Base-by-base conservation (phyloP, 2,329 filamentous ascomycete genomes). In the Colletotrichum theobromicola region DNA sequence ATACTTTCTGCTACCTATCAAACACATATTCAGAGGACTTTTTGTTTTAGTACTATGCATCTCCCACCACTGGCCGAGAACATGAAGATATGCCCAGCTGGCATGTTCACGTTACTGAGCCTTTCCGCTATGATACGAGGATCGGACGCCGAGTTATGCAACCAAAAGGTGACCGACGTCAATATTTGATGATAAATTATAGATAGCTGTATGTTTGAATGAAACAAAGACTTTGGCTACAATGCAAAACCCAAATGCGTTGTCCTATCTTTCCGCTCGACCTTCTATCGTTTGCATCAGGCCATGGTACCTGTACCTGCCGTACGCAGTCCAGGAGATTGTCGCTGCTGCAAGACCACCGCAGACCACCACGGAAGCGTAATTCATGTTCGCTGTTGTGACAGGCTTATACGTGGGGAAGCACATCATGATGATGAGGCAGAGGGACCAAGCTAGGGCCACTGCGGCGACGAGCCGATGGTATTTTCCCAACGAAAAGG, bases 401-500 rank as follows among this genome's bases (percentile, higher is more conserved):
- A 75, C 50, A 65, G 42, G 32, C 72, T 70, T 75, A 37, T 75
- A 21, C 18, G 18, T 21, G 7, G 42, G 42, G 42, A 46, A 46
- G 42, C 42, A 46, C 42, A 46, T 46, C 42, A 46, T 46, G 42
- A 46, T 46, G 42, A 46, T 46, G 42, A 46, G 42, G 18, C 42
- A 46, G 18, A 46, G 42, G 18, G 42, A 46, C 42, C 42, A 46
- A 7, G 42, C 42, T 46, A 46, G 42, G 1, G 42, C 42, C 5
- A 46, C 42, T 46, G 42, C 12, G 42, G 42, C 42, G 42, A 46
- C 42, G 18, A 46, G 42, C 42, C 42, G 42, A 46, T 46, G 42
- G 42, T 46, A 46, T 21, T 21, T 46, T 21, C 42, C 42, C 42
- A 46, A 46, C 10, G 42, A 46, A 13, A 46, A 46, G 42, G 18